A percentile compares a stretch with the other conserved stretches of the same genome.
Conservation (phyloP, 2,329 filamentous ascomycete species). For the Chaetoscypha palmicola region DNA sequence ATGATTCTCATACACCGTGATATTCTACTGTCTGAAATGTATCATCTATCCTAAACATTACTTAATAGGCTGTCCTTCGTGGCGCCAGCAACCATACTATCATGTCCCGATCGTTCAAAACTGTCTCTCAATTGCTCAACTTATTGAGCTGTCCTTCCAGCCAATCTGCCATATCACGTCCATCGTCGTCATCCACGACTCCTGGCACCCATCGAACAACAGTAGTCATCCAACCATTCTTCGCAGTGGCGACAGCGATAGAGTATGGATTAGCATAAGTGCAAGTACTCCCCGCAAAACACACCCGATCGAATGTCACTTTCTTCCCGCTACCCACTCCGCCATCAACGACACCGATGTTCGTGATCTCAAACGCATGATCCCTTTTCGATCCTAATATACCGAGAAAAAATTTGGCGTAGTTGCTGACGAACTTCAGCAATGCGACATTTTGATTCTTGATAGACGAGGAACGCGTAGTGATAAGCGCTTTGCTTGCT, state of each 20-base stretch:
- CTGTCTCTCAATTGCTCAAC: no score
- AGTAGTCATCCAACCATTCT: constrained; percentile 17
- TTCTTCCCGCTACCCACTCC: constrained; percentile 6
- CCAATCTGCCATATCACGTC: constrained; percentile 3
- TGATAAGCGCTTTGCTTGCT: constrained; percentile 26
- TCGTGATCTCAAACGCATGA: constrained; percentile 46
- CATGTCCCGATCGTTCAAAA: no score
- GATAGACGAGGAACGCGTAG: constrained; percentile 34
- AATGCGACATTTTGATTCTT: constrained; percentile 39
- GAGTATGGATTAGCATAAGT: constrained; percentile 14
- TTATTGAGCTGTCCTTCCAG: constrained; percentile 1
- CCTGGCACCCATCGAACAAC: constrained; percentile 10
- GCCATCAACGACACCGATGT: constrained; percentile 40
- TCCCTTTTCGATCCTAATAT: constrained; percentile 39
- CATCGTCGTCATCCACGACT: constrained; percentile 14
- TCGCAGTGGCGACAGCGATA: constrained; percentile 14
- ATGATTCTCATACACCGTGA: no score
- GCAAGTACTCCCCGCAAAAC: constrained; percentile 9
- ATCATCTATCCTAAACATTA: no score
- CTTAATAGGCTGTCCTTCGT: no score
- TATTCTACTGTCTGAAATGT: no score
- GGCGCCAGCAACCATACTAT: no score
- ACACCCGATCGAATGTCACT: constrained; percentile 15
- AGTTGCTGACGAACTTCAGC: constrained; percentile 39
- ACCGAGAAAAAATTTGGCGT: constrained; percentile 34